Evolutionary conservation across 1,284 basidiomycete species (phyloP), one percentile per base, ranked within the genome.

Genomic region (Ganoderma lucidum): DNA sequence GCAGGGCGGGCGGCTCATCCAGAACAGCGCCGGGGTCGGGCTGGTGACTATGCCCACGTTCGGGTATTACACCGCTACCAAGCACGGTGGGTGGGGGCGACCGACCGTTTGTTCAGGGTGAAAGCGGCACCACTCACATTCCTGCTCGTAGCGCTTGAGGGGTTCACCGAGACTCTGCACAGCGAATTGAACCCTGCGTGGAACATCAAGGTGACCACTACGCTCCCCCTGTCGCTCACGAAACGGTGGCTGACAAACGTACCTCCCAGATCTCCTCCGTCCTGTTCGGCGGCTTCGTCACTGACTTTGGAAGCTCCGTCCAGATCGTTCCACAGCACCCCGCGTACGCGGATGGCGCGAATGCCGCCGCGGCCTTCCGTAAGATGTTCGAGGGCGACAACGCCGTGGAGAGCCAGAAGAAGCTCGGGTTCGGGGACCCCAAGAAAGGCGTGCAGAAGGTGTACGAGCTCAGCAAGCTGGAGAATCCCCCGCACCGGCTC

Each of bases 101-200:
- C 19, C 23, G 23, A 23, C 23, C 23, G 23, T 48, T 48, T 8
- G 2, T 48, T 48, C 45, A 23, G n/a, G 19, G 8, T 23, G 45
- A 48, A 17, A 51, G 59, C 48, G 23, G 9, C 2, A 14, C n/a
- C 48, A 51, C 23, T 51, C 17, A 42, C 30, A 17, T 32, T 30
- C 19, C n/a, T 45, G 42, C n/a, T 19, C 6, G 44, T 64, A 83
- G 81, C 82, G 6, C 73, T 82, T 41, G 79, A 84, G 71, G 81
- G 76, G 1, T 77, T 81, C 70, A 82, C 78, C 41, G 74, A 78
- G 58, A 67, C 80, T 1, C 73, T 78, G n/a, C 68, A 70, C 4
- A 71, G 75, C 48, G 76, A 78, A 56, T 70, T 82, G 74, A 44
- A 75, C 71, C 74, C 78, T 61, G 63, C 70, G 65, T 74, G 79